These are phyloP conservation scores for Ascochyta fabae DNA, from an alignment of 2,329 filamentous ascomycete genomes.

Conservation along the genomic window DNA sequence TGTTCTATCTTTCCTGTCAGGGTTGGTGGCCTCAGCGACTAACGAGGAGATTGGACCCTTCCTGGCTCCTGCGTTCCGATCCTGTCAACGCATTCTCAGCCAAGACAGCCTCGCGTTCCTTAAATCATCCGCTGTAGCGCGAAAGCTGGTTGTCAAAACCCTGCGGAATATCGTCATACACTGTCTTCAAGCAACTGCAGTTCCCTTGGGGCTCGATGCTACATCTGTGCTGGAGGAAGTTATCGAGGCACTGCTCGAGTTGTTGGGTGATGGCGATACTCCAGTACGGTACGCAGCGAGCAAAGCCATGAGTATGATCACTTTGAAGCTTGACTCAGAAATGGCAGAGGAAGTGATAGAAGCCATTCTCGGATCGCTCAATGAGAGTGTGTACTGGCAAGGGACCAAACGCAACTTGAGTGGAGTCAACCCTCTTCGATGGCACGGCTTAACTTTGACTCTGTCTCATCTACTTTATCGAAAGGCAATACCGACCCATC, in stretches of 20 bases:
- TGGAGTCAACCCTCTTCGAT: constrained; percentile 79
- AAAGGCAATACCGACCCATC: constrained; percentile 74
- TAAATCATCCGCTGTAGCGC: constrained; percentile 75
- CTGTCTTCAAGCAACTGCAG: constrained; percentile 56
- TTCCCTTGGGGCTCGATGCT: constrained; percentile 45
- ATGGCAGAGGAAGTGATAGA: constrained; percentile 90
- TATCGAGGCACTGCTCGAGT: constrained; percentile 80
- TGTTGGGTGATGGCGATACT: constrained; percentile 84
- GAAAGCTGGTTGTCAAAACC: constrained; percentile 86
- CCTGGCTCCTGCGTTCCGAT: constrained; percentile 69
- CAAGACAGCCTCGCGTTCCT: constrained; percentile 62
- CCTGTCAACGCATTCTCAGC: constrained; percentile 66
- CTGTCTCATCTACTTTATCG: constrained; percentile 86
- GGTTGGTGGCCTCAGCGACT: constrained; percentile 73
- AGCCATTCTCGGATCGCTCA: constrained; percentile 74
- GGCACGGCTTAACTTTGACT: constrained; percentile 92
- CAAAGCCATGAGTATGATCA: constrained; percentile 88
- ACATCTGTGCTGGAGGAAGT: constrained; percentile 69
- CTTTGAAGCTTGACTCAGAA: constrained; percentile 76
- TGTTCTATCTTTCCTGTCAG: constrained; percentile 78
- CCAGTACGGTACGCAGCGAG: constrained; percentile 89
- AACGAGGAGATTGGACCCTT: constrained; percentile 75
- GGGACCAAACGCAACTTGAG: constrained; percentile 67
- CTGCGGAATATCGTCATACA: constrained; percentile 75
- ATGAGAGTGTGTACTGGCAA: constrained; percentile 67